Base-by-base conservation (phyloP, 768 basidiomycete species). In the Sporobolomyces pararoseus region DNA sequence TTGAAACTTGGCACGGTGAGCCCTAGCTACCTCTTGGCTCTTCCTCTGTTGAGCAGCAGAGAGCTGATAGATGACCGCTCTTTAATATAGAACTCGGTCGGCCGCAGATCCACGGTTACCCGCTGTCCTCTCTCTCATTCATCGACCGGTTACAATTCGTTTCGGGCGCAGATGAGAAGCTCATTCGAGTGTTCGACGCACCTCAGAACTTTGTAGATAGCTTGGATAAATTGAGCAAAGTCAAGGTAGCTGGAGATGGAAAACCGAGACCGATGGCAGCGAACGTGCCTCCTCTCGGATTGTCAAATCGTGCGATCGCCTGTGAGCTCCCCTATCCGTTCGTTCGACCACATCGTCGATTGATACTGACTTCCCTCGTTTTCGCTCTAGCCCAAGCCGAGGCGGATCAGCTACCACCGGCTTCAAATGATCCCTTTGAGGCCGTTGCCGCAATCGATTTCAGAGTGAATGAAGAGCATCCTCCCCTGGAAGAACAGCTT, bases 41-140 rank as follows among this genome's bases (percentile, higher is more conserved):
- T 5, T 13, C 2, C 25, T 27, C 31, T 12, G 16, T 23, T 14
- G 46, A 14, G 14, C n/a, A n/a, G n/a, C n/a, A n/a, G n/a, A n/a
- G n/a, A n/a, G 32, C 50, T 21, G 16, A 35, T 50, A 34, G 42
- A 53, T 13, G 69, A 68, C 21, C 3, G 0, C 3, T 27, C 17
- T 0, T 4, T 6, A 6, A 10, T 79, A 77, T 77, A 60, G 96
- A 99, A 78, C 82, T 98, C 32, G 85, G 85, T 32, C 87, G 96
- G 5, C 96, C 96, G 25, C 96, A 99, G 79, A 87, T 97, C 23
- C 96, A 99, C 80, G 96, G 96, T 10, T 97, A 98, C 79, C 93
- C 97, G 76, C 81, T 98, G 44, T 82, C 94, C 23, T 88, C 87
- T 63, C 87, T 86, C 9, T 85, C 84, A 4, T 94, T 91, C 78